Evolutionary conservation across 1,139 yeast genomes (phyloP).

Genomic region (Diutina scorzettiae): DNA sequence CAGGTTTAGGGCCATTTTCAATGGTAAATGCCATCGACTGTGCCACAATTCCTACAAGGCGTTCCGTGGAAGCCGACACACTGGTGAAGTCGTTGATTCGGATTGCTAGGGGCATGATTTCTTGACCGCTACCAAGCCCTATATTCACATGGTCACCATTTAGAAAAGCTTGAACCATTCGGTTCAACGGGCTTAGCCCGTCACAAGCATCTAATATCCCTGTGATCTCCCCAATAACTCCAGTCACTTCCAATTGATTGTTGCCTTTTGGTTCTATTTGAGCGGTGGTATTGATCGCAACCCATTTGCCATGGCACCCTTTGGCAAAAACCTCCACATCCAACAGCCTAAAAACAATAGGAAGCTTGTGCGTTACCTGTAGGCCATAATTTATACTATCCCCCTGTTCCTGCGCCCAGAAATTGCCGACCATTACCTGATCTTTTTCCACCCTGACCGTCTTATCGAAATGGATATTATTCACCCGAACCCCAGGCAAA

Average conservation of each 20-base stretch:
- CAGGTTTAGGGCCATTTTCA: background rate
- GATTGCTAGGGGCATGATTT: too few species aligned
- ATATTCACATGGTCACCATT: too few species aligned
- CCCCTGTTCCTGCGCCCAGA: background rate
- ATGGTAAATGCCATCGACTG: background rate
- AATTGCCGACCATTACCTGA: too few species aligned
- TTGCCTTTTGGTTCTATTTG: too few species aligned
- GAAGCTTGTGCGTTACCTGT: background rate
- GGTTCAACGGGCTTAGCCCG: too few species aligned
- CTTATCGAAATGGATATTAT: background rate
- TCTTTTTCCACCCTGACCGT: slow-evolving; percentile 3
- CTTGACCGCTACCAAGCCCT: too few species aligned
- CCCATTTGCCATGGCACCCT: background rate
- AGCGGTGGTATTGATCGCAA: background rate
- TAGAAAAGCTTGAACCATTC: too few species aligned
- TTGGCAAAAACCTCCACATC: background rate
- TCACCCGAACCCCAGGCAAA: background rate
- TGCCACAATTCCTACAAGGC: background rate
- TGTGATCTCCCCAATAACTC: too few species aligned
- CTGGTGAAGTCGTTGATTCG: too few species aligned
- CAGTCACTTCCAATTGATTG: too few species aligned
- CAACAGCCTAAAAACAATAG: background rate
- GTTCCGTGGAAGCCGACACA: too few species aligned
- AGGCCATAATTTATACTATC: background rate
- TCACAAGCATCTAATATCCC: too few species aligned